Conservation (phyloP, 176 grass and related monocot species). For the Cymbopogon citratus region DNA sequence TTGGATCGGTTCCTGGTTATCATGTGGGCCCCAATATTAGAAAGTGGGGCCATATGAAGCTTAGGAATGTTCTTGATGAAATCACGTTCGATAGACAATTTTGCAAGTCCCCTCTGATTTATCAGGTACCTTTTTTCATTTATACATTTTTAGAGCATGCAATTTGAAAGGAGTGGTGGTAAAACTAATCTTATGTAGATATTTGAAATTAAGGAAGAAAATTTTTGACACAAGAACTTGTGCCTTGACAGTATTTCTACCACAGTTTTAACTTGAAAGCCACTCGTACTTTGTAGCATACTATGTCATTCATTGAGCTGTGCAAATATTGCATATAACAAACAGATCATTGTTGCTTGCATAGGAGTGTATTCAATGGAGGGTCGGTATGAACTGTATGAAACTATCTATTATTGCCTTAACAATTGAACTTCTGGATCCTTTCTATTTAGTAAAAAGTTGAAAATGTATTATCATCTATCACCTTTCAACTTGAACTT, state of each 20-base stretch:
- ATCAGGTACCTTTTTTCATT: slow-evolving; percentile 52
- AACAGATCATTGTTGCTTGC: neutral
- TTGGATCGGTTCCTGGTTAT: slow-evolving; percentile 91
- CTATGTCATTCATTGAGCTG: neutral
- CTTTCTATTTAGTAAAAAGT: neutral
- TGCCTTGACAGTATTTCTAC: neutral
- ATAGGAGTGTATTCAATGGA: neutral
- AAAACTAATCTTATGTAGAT: neutral
- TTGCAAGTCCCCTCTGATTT: slow-evolving; percentile 81
- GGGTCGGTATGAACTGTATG: neutral
- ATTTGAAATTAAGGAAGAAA: neutral
- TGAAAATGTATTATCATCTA: neutral
- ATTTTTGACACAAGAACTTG: neutral
- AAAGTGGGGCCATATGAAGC: slow-evolving; percentile 94
- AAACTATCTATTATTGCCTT: neutral
- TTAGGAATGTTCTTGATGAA: slow-evolving; percentile 72
- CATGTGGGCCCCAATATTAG: slow-evolving; percentile 69
- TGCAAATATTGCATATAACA: neutral
- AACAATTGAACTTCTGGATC: neutral
- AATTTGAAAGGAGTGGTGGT: neutral
- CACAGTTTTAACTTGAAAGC: neutral
- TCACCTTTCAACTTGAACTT: slow-evolving; percentile 3
- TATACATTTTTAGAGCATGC: slow-evolving; percentile 19
- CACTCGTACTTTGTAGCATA: neutral
- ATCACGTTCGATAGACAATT: slow-evolving; percentile 75